phyloP scores from a whole-genome alignment of 163 green algal species.

The Volvox carteri region DNA sequence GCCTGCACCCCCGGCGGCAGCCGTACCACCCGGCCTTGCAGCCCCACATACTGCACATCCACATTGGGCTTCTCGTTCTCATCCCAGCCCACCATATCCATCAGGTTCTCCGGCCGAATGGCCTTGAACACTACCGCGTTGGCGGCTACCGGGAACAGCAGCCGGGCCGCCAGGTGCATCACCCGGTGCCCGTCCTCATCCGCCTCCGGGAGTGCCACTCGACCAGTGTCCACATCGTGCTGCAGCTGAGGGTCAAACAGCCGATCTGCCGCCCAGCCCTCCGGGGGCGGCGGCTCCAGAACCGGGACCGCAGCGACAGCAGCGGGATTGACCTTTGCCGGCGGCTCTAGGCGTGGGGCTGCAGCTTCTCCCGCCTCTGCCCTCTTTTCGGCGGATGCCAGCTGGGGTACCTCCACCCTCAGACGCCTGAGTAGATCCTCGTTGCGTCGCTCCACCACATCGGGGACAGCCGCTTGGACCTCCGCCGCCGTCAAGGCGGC shows the following conservation, averaged over 20 bases:
- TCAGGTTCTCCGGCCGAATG: conserved; percentile 43
- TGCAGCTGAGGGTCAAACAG: conserved; percentile 22
- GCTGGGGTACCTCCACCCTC: neutral
- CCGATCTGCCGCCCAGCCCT: neutral
- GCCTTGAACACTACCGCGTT: conserved; percentile 43
- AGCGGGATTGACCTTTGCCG: neutral
- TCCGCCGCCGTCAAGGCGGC: neutral
- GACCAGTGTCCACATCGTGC: conserved; percentile 20
- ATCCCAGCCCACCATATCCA: conserved; percentile 35
- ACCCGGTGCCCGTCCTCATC: conserved; percentile 13
- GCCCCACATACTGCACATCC: conserved; percentile 48
- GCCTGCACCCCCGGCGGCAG: conserved; percentile 37
- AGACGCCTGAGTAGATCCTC: neutral
- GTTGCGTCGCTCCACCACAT: conserved; percentile 6
- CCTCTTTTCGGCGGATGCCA: no score
- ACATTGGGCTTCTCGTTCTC: conserved; percentile 33
- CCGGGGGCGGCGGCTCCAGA: conserved; percentile 1
- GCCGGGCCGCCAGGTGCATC: neutral
- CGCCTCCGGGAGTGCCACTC: neutral
- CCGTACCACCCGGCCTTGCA: conserved; percentile 29
- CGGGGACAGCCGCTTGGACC: neutral
- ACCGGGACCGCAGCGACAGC: neutral
- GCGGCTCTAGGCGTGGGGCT: no score
- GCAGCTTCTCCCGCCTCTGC: no score
- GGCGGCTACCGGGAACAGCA: conserved; percentile 31